Evolutionary conservation across 2,329 filamentous ascomycete species (phyloP), one percentile per base, ranked within the genome.

Genomic region (Rutstroemia sydowiana): DNA sequence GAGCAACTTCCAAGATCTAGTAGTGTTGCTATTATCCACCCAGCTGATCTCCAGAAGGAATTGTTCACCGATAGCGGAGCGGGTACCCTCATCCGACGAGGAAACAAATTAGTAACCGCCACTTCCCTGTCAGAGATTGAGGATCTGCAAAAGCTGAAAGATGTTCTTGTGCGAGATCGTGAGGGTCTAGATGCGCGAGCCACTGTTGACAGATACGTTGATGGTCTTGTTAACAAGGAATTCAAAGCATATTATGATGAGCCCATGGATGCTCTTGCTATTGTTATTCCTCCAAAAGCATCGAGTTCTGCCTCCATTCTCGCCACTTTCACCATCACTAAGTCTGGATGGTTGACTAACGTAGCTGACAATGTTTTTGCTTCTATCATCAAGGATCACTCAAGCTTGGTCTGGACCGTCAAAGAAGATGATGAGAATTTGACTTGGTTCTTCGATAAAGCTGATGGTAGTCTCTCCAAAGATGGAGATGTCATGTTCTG

Each of bases 371-470:
- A 97, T 65, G 87, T 97, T 53, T 95, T 97, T 69, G 82, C 86
- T 58, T 86, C 87, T 57, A 87, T 97, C 68, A 95, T 92, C 77
- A 95, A 95, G 71, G 92, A 96, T 66, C 87, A 91, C 69, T 84
- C 90, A 51, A 89, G 86, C 72, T 77, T 97, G 59, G 87, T 89
- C 58, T 98, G 91, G 92, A 95, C 90, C n/a, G 92, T 96, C 55
- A 92, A 88, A 73, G 86, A 91, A 65, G 87, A 95, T 61, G 91
- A 97, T 63, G 92, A 97, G 77, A 96, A 97, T 69, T 75, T 97
- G 63, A 91, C 89, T 10, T 97, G 92, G 93, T 96, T 97, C 76
- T 95, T 95, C 61, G 91, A 95, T 71, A 95, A 95, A 77, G 87
- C 92, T 9, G 90, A 96, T 61, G 92, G 93, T 52, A 95, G 88